phyloP scores from a whole-genome alignment of 371 early-diverging fungal genomes.

The Rhizopus sp. region DNA sequence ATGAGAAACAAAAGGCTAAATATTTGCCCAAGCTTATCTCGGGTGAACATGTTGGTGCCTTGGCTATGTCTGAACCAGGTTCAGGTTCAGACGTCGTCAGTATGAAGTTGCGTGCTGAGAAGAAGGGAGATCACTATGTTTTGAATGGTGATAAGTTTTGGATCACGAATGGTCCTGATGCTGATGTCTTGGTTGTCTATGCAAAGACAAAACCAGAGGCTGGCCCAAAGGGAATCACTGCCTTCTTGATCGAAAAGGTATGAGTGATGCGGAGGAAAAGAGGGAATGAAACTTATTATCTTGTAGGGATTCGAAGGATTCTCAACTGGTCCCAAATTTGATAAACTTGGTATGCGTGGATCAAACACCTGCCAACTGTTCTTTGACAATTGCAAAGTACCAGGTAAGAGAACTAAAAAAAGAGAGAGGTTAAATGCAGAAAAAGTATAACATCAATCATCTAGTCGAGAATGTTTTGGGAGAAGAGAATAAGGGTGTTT shows the following conservation, averaged over 20 bases:
- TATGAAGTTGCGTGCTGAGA: constrained; percentile 87
- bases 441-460: not conserved
- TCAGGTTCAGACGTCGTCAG: constrained; percentile 95
- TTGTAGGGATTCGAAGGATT: constrained; percentile 83
- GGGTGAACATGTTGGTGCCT: constrained; percentile 91
- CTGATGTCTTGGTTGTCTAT: constrained; percentile 91
- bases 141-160: constrained; percentile 93
- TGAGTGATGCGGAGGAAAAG: not conserved
- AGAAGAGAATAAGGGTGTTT: constrained; percentile 87
- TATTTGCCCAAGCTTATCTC: constrained; percentile 91
- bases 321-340: constrained; percentile 85
- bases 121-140: constrained; percentile 80
- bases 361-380: constrained; percentile 95
- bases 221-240: constrained; percentile 90
- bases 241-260: constrained; percentile 91
- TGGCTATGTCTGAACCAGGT: constrained; percentile 95
- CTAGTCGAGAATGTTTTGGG: constrained; percentile 88
- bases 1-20: constrained; percentile 82
- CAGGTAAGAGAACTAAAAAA: constrained; percentile 46
- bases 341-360: constrained; percentile 98
- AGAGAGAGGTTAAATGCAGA: too few relatives aligned
- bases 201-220: constrained; percentile 87
- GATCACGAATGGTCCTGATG: constrained; percentile 98
- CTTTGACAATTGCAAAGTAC: constrained; percentile 94
- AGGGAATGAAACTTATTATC: not conserved